Percentiles rank a stretch among this genome's conserved stretches.
Conservation (phyloP, 2,329 filamentous ascomycete genomes). For the Akanthomyces muscarius region DNA sequence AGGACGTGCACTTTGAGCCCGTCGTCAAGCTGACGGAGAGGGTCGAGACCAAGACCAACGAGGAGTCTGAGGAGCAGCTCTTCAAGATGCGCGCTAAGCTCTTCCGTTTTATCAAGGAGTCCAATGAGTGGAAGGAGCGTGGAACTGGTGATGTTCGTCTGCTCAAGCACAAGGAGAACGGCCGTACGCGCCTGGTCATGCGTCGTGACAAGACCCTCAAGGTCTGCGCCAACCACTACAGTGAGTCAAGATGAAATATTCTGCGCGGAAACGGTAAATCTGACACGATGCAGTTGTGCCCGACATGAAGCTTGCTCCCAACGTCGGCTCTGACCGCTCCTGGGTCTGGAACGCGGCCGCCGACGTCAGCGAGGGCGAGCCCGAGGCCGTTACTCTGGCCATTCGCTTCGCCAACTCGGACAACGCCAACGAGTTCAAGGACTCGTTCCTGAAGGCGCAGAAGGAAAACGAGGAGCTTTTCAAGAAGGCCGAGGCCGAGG, state of each 20-base stretch:
- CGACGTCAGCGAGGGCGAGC: slow-evolving; percentile 96
- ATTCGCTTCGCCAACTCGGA: slow-evolving; percentile 98
- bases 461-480: slow-evolving; percentile 92
- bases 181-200: slow-evolving; percentile 97
- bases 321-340: slow-evolving; percentile 94
- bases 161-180: slow-evolving; percentile 98
- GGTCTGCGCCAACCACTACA: slow-evolving; percentile 99
- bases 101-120: slow-evolving; percentile 93
- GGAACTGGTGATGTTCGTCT: slow-evolving; percentile 94
- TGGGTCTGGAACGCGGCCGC: slow-evolving; percentile 99
- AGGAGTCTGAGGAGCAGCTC: slow-evolving; percentile 92
- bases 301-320: slow-evolving; percentile 98
- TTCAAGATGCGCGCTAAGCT: slow-evolving; percentile 99
- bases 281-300: slow-evolving; percentile 63
- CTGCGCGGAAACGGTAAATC: slow-evolving; percentile 9
- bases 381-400: slow-evolving; percentile 90
- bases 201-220: slow-evolving; percentile 99
- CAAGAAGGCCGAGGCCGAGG: slow-evolving; percentile 44
- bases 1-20: slow-evolving; percentile 95
- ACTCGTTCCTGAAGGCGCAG: slow-evolving; percentile 94
- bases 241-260: slow-evolving; percentile 52
- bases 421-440: slow-evolving; percentile 97
- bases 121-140: slow-evolving; percentile 97
- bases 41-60: slow-evolving; percentile 95
- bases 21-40: slow-evolving; percentile 95